Base-by-base conservation (phyloP, 192 early-diverging fungal species). In the Phlyctochytrium planicorne region DNA sequence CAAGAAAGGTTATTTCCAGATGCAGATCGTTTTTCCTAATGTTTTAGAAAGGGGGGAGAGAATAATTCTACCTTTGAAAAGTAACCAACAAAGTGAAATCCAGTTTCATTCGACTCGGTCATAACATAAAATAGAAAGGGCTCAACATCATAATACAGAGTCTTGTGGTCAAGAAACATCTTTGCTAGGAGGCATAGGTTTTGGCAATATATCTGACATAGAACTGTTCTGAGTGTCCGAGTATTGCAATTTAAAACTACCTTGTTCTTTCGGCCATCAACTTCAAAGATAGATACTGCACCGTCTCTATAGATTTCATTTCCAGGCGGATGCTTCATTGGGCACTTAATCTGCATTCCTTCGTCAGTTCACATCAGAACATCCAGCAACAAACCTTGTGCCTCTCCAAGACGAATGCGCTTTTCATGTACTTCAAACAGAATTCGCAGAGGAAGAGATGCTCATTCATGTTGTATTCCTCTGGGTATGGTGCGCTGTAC, bases 101-200 rank as follows among this genome's bases (percentile, higher is more conserved):
- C 82, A 27, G 64, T 2, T 6, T 67, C 70, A 31, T 83, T 78
- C 17, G 74, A 72, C 60, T 88, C 86, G 10, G 88, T 89, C 63
- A 98, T 75, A 0, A 97, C 82, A 71, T 96, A 98, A 69, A 98
- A 98, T n/a, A 93, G 70, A 67, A 97, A 98, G 2, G 90, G 84
- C 55, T 94, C 91, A 16, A 97, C 91, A 64, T 98, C 97, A 71
- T 94, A 98, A 63, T 92, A 97, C 12, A 97, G 80, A 0, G 94
- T 95, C 73, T 98, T 98, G 82, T 96, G 91, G 72, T 98, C 97
- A 52, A 98, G 75, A 75, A 97, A 98, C 73, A 95, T 80, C 72
- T 97, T 98, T 35, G 93, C 91, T 60, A 98, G 69, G 20, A 98
- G 78, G 50, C 92, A 96, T 25, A 98, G 74, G 73, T 96, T 97